Evolutionary conservation across 306 rosid genomes (phyloP).

Genomic region (Casuarina equisetifolia): DNA sequence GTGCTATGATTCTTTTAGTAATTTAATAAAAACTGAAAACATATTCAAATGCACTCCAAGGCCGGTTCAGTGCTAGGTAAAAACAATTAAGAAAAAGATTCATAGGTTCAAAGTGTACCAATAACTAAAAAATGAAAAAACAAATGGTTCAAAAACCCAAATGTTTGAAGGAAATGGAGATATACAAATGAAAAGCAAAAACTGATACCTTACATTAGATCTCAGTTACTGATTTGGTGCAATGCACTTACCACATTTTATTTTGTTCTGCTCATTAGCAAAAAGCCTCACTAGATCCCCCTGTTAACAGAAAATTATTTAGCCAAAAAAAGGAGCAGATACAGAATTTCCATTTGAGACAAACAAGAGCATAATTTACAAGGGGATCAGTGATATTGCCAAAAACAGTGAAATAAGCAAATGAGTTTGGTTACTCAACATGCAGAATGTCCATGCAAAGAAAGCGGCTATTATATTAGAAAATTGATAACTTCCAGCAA

Average conservation of each 20-base stretch:
- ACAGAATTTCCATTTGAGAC: background rate
- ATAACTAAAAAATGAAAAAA: no score
- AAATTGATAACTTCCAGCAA: background rate
- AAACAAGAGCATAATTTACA: background rate
- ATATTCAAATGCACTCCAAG: no score
- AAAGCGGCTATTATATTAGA: background rate
- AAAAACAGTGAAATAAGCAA: background rate
- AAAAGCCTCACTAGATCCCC: slow-evolving; percentile 87
- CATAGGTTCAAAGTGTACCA: no score
- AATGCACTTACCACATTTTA: slow-evolving; percentile 74
- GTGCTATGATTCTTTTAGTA: no score
- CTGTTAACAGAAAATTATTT: slow-evolving; percentile 48
- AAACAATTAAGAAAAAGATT: no score
- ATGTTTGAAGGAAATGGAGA: no score
- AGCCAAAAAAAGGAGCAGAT: slow-evolving; percentile 15
- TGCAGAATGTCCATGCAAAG: background rate
- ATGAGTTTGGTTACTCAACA: background rate
- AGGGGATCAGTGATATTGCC: background rate
- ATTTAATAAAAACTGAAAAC: no score
- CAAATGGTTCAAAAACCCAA: no score
- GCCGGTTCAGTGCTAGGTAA: no score
- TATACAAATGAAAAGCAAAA: no score
- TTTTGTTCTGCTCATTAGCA: slow-evolving; percentile 91
- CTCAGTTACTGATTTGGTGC: background rate
- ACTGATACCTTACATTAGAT: no score